Evolutionary conservation across 345 rosid genomes (phyloP), one percentile per base, ranked within the genome.

Genomic region (Reutealis trisperma): DNA sequence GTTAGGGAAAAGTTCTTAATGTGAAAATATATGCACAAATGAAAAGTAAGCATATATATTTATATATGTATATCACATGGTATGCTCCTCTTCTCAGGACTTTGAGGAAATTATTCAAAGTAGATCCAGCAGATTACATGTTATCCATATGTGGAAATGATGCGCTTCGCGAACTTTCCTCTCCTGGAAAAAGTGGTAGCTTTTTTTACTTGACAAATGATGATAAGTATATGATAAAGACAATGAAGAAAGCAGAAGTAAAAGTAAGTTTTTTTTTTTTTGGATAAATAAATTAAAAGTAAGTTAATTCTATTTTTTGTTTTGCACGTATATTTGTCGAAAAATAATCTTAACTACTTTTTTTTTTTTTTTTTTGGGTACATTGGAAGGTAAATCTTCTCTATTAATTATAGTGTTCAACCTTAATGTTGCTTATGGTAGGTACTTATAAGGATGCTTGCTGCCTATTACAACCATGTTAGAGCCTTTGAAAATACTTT

Each of bases 111-210:
- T 62, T 93, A 83, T 94, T 94, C 86, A 93, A 93, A 80, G 98
- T 94, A 25, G 98, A 94, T 70, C 88, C 98, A 44, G 98, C 98
- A 21, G 98, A 94, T 83, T 94, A 94, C 83, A 94, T 94, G 98
- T 7, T 93, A 67, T 94, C 98, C 0, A 90, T 94, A 8, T 94
- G 98, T 70, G 98, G 98, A 65, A 85, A 94, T 49, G 91, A 94
- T 74, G 98, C 98, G 8, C 98, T 94, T 25, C 83, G 98, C 21
- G 98, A 94, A 77, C 93, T 93, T 63, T 94, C 98, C 8, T 94
- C 98, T 44, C 98, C 98, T 52, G 98, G 98, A 61, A 94, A 94
- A 90, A 94, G 98, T 77, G 98, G 98, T 47, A 94, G 98, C 82
- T 94, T 94, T 69, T 94, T 94, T 67, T 94, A 94, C 82, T 82